Percentiles rank a stretch among this genome's conserved stretches.
Conservation (phyloP, 768 basidiomycete species). For the Collybia mongolica region DNA sequence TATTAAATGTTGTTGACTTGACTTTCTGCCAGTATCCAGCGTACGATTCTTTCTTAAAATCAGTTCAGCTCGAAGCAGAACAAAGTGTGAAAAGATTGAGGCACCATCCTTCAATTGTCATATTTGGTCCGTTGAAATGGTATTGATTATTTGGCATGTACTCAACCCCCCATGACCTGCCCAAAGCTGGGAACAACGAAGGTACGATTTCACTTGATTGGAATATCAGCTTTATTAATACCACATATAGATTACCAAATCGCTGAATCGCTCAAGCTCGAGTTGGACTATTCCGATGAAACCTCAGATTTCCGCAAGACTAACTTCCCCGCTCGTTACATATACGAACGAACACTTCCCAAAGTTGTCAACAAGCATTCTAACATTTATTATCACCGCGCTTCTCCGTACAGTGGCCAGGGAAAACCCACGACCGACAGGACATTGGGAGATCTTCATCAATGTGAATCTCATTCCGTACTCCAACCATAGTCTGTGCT, state of each 20-base stretch:
- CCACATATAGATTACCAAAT: slow-evolving; percentile 70
- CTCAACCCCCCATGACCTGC: background rate
- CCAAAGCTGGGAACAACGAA: slow-evolving; percentile 79
- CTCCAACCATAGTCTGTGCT: slow-evolving; percentile 4
- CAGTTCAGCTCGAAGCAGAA: slow-evolving; percentile 75
- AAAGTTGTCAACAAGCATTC: slow-evolving; percentile 63
- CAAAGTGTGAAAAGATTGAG: slow-evolving; percentile 83
- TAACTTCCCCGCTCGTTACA: slow-evolving; percentile 84
- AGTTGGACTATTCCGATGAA: slow-evolving; percentile 85
- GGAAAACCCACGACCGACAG: slow-evolving; percentile 72
- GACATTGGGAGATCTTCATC: slow-evolving; percentile 86
- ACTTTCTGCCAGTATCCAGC: slow-evolving; percentile 70
- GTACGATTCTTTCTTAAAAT: slow-evolving; percentile 73
- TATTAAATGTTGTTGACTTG: background rate
- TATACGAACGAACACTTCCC: slow-evolving; percentile 87
- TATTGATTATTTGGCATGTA: background rate
- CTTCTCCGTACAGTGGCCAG: slow-evolving; percentile 83
- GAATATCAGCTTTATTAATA: background rate
- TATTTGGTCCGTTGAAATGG: slow-evolving; percentile 55
- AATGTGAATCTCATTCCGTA: slow-evolving; percentile 52
- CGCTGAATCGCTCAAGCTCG: slow-evolving; percentile 76
- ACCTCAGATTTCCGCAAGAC: slow-evolving; percentile 82
- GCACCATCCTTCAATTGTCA: slow-evolving; percentile 86
- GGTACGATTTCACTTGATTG: slow-evolving; percentile 30
- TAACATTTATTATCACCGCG: slow-evolving; percentile 78